Base-by-base conservation (phyloP, 768 basidiomycete species). In the Podaxis pistillaris region DNA sequence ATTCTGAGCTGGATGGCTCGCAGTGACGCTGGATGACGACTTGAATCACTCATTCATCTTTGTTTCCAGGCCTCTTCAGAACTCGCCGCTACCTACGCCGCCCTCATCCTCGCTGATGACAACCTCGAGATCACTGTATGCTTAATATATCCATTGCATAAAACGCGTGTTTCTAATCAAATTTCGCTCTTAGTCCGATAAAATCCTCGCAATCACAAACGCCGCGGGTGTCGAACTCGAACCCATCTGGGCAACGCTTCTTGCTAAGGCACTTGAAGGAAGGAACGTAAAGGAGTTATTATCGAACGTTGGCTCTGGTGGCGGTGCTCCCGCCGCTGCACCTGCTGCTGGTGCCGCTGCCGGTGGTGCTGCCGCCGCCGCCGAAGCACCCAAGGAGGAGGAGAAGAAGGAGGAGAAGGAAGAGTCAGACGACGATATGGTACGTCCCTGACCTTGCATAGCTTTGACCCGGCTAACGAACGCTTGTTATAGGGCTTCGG, bases 81-180 rank as follows among this genome's bases (percentile, higher is more conserved):
- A 75, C 91, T 96, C 74, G 94, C 95, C 69, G 82, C 95, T 66
- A 91, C 95, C 69, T 98, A 98, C 82, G 95, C 96, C 73, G 93
- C 94, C 69, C 91, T 99, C 72, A 98, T 98, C 80, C 94, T 98
- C 74, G 96, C 95, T 69, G 97, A 98, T 81, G 96, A 97, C 67
- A 90, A 89, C 70, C 80, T 96, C 72, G 96, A 98, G 84, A 98
- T 99, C 74, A 97, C 96, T 67, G 96, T 97, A 71, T 70, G 94
- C 86, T 36, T 28, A 2, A 17, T 46, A 22, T n/a, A 9, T 26
- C 44, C 52, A 30, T 50, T 24, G n/a, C n/a, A 26, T 33, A 62
- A 64, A 58, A 60, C 47, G 57, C 36, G 44, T 13, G 62, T 60
- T 53, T 64, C 65, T 33, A 19, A 46, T 2, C 41, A 46, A 38